These are phyloP conservation scores for Tetrapisispora taiwanensis DNA, from an alignment of 805 yeast genomes.

Conservation along the genomic window DNA sequence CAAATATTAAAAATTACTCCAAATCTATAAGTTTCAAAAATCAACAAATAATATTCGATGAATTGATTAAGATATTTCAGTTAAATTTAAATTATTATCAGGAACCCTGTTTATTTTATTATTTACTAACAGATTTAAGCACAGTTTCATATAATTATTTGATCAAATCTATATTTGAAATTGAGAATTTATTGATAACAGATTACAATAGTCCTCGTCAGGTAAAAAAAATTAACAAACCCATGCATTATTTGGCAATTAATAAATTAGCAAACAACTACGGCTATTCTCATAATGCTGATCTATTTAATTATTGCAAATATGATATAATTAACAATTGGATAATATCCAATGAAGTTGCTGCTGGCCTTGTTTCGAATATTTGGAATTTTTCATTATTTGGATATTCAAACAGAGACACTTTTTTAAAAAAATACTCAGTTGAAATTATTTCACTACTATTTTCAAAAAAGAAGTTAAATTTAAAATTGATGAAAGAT, in stretches of 20 bases:
- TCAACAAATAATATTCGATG: slow-evolving; percentile 21
- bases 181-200: slow-evolving; percentile 4
- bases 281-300: slow-evolving; percentile 1
- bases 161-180: slow-evolving; percentile 10
- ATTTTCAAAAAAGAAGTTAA: slow-evolving; percentile 7
- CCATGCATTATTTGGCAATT: no score
- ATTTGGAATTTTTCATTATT: slow-evolving; percentile 5
- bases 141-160: slow-evolving; percentile 15
- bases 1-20: slow-evolving; percentile 14
- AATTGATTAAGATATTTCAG: slow-evolving; percentile 16
- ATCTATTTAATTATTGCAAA: slow-evolving; percentile 18
- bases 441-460: slow-evolving; percentile 15
- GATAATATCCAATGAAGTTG: slow-evolving; percentile 5
- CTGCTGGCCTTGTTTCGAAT: not conserved
- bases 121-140: slow-evolving; percentile 14
- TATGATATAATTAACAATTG: slow-evolving; percentile 16
- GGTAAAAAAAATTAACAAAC: no score
- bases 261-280: slow-evolving; percentile 1
- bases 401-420: slow-evolving; percentile 11
- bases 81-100: slow-evolving; percentile 21
- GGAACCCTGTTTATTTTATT: slow-evolving; percentile 18
- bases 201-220: no score
- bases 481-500: not conserved
- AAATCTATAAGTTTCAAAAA: slow-evolving; percentile 17
- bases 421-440: slow-evolving; percentile 9